Conservation (phyloP, 1,139 yeast species). For the Debaryomycetaceae sp. region DNA sequence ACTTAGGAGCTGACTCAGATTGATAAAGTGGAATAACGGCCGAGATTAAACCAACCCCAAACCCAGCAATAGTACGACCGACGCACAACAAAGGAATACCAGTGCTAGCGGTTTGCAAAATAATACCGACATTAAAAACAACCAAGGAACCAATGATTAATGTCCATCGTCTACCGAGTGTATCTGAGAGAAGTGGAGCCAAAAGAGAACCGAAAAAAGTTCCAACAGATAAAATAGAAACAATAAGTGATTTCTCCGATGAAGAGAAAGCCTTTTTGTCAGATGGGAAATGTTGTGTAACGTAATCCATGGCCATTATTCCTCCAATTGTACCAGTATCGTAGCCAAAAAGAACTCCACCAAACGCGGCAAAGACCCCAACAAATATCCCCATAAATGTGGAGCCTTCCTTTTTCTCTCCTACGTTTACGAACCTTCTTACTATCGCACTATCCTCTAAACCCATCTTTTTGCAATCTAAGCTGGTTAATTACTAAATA, state of each 20-base stretch:
- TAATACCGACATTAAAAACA: slow-evolving; percentile 58
- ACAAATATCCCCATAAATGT: slow-evolving; percentile 45
- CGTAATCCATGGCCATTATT: slow-evolving; percentile 68
- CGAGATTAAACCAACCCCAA: slow-evolving; percentile 64
- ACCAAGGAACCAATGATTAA: slow-evolving; percentile 49
- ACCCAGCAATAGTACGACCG: slow-evolving; percentile 65
- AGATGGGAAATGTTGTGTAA: slow-evolving; percentile 47
- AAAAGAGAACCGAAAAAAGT: slow-evolving; percentile 65
- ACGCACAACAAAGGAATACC: slow-evolving; percentile 34
- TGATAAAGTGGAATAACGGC: slow-evolving; percentile 64
- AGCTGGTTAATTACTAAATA: no score
- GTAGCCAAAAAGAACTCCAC: slow-evolving; percentile 71
- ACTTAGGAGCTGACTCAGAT: slow-evolving; percentile 66
- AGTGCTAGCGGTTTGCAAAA: slow-evolving; percentile 57
- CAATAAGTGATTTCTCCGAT: slow-evolving; percentile 60
- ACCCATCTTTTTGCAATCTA: no score
- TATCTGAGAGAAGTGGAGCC: slow-evolving; percentile 57
- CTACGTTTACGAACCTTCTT: slow-evolving; percentile 31
- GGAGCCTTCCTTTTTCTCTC: slow-evolving; percentile 48
- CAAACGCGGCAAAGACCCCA: slow-evolving; percentile 56
- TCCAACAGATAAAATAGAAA: slow-evolving; percentile 68
- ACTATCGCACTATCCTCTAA: slow-evolving; percentile 33
- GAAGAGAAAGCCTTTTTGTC: slow-evolving; percentile 36
- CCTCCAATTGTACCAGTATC: slow-evolving; percentile 83
- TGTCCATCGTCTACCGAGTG: slow-evolving; percentile 57